Base-by-base conservation (phyloP, 257 asterid species). In the Gardenia jasminoides region DNA sequence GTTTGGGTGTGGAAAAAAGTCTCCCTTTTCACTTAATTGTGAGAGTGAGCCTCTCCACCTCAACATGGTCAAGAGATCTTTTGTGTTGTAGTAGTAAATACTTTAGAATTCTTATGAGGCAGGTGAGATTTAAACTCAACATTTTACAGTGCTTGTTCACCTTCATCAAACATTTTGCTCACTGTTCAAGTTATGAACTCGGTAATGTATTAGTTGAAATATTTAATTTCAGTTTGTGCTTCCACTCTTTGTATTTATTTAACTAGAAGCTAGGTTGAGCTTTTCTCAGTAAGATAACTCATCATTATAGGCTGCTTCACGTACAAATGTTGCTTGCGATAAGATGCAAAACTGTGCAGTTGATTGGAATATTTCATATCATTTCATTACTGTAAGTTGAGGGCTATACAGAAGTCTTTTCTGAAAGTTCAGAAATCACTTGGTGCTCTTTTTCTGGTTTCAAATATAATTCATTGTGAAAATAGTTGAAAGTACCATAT, bases 291-390 rank as follows among this genome's bases (percentile, higher is more conserved):
- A 17, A 41, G 12, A 56, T 2, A 56, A 41, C 44, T 31, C 22
- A 20, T 66, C 54, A 15, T 17, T 26, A 67, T 20, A 10, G 24
- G 39, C 47, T 10, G 33, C 4, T 73, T 16, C 30, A 30, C 19
- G 50, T 47, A 74, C 77, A 17, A 30, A 28, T 56, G 6, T 31
- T 75, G 20, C 61, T 59, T 75, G 43, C 44, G 54, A 16, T 43
- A n/a, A 64, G 79, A 65, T 76, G 72, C 20, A 17, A 28, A 75
- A 48, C 33, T 41, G 2, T 78, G 75, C 48, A 58, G 75, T 58
- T 68, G 76, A 30, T 44, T 54, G 30, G 56, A 69, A 8, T 39
- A 10, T 61, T 70, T 71, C 15, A 68, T 22, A 10, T 68, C 68
- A 62, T n/a, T 62, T 62, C 3, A 3, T 6, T 30, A 43, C 43